These are phyloP conservation scores for Teratosphaeria viscida DNA, from an alignment of 2,329 filamentous ascomycete species.

Conservation along the genomic window DNA sequence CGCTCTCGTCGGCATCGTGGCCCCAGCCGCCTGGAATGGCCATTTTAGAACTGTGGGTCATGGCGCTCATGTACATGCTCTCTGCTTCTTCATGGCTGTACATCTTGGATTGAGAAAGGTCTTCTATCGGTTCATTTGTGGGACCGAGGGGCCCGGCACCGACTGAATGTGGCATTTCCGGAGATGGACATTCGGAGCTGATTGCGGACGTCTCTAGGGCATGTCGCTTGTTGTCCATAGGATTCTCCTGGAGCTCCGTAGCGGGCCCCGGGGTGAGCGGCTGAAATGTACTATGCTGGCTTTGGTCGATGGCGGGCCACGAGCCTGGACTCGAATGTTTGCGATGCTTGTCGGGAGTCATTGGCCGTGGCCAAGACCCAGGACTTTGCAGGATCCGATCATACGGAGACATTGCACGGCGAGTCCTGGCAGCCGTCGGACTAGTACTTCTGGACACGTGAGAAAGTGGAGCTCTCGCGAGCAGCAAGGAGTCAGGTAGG, in stretches of 20 bases:
- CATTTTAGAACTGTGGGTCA: constrained; percentile 30
- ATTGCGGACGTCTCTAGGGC: constrained; percentile 7
- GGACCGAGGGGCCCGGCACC: not conserved
- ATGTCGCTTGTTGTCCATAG: constrained; percentile 15
- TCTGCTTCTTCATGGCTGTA: constrained; percentile 73
- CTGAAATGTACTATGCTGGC: constrained; percentile 10
- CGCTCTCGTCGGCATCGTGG: constrained; percentile 19
- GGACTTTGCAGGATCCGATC: constrained; percentile 13
- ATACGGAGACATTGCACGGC: constrained; percentile 16
- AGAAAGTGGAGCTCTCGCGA: constrained; percentile 9
- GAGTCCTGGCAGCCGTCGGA: constrained; percentile 6
- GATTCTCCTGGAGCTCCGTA: not conserved
- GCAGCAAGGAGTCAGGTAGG: constrained; percentile 18
- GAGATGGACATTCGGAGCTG: not conserved
- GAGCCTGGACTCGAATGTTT: constrained; percentile 12
- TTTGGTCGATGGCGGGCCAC: constrained; percentile 17
- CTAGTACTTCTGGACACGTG: constrained; percentile 11
- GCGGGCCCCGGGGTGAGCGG: constrained; percentile 11
- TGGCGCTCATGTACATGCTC: constrained; percentile 75
- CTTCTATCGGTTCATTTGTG: constrained; percentile 7
- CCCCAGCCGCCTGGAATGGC: constrained; percentile 35
- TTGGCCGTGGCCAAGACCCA: constrained; percentile 20
- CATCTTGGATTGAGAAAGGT: constrained; percentile 47
- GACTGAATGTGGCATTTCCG: not conserved
- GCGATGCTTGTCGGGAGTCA: constrained; percentile 11